A percentile compares a stretch with the other conserved stretches of the same genome.
phyloP scores from a whole-genome alignment of 1,284 basidiomycete genomes.

The Ustilago bromivora region DNA sequence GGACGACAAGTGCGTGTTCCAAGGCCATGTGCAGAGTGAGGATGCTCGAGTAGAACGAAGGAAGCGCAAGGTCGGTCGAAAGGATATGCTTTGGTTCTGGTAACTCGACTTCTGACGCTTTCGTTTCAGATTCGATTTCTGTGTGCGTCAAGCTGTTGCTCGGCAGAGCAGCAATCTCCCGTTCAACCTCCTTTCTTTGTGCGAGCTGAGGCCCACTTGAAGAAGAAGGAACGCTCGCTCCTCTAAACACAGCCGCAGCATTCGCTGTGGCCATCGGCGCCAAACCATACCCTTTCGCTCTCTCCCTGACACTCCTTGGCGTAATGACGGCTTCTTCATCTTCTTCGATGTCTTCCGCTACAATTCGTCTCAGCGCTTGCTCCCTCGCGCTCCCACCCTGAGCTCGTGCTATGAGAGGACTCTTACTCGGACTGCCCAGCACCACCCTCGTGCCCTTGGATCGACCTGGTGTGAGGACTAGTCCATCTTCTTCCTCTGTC shows the following conservation, averaged over 20 bases:
- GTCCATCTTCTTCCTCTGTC: constrained; percentile 48
- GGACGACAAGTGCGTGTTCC: constrained; percentile 64
- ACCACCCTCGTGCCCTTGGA: constrained; percentile 33
- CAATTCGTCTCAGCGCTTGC: constrained; percentile 25
- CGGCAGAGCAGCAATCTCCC: not conserved
- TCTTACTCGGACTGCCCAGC: constrained; percentile 40
- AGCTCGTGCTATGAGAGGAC: constrained; percentile 20
- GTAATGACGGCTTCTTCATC: constrained; percentile 49
- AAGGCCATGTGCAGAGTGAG: constrained; percentile 57
- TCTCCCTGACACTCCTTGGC: constrained; percentile 43
- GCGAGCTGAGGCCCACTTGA: constrained; percentile 16
- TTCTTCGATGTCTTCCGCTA: constrained; percentile 20
- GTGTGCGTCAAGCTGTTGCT: constrained; percentile 5
- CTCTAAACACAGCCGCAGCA: constrained; percentile 43
- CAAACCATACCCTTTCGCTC: constrained; percentile 27
- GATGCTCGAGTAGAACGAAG: constrained; percentile 51
- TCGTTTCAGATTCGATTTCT: constrained; percentile 10
- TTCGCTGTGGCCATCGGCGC: constrained; percentile 44
- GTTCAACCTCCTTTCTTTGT: not conserved
- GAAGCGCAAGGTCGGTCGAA: constrained; percentile 48
- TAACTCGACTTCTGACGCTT: constrained; percentile 2
- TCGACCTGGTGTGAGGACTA: constrained; percentile 49
- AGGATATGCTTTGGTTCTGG: constrained; percentile 29
- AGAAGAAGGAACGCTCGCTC: constrained; percentile 17
- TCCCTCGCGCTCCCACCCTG: constrained; percentile 24